Evolutionary conservation across 1,139 yeast genomes (phyloP), one percentile per base, ranked within the genome.

Genomic region (Pichia norvegensis): DNA sequence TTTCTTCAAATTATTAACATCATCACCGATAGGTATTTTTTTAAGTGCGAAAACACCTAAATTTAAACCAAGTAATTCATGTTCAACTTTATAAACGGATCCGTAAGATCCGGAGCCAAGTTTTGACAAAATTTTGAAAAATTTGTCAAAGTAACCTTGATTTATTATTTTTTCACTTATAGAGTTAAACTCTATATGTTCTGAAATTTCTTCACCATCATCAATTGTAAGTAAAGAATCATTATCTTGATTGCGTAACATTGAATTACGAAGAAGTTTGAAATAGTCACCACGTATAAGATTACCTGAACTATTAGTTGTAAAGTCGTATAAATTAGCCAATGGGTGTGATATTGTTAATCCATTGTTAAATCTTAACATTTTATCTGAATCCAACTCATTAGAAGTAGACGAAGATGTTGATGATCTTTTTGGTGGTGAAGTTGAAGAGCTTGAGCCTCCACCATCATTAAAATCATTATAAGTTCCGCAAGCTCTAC

Each of bases 91-190:
- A 58, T 76, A 83, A 3, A 88, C 96, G 29, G 83, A 78, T 0
- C 95, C 95, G 51, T 86, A 77, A 9, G 95, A 85, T 0, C 96
- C 97, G 36, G 82, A 73, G 0, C 96, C 96, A 27, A 87, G 65
- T 2, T 71, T 60, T 2, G 67, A 63, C 36, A 71, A 60, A 19
- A 70, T 67, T 35, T 68, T 70, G 64, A 87, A 87, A 59, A 87
- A 87, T 46, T 81, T 73, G 31, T 71, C 67, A 55, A 81, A 84
- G 60, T 85, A 85, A 3, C 92, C 92, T 50, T 82, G 90, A 41
- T 82, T 80, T 58, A 85, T 83, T 4, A 72, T 58, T 19, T 67
- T 68, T 21, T 59, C 58, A 0, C 77, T 77, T 3, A 71, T 58
- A 16, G 40, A 29, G 22, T 22, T 17, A 16, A 29, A 37, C 13